phyloP scores from a whole-genome alignment of 1,284 basidiomycete species.

The Psilocybe mexicana region DNA sequence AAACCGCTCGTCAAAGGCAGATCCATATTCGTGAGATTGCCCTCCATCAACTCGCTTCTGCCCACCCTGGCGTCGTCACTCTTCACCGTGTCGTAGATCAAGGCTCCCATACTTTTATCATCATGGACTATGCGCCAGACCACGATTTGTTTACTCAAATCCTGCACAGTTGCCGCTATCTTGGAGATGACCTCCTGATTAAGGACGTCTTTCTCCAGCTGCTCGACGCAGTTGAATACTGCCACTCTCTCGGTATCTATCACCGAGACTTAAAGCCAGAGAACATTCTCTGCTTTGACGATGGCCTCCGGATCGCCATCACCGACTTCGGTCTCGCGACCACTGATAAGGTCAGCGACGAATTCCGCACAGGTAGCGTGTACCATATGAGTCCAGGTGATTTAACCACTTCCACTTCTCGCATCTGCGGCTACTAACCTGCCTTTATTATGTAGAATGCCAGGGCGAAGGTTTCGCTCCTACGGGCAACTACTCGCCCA shows the following conservation, averaged over 20 bases:
- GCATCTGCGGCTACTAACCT: not conserved
- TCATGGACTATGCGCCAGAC: slow-evolving; percentile 80
- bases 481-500: slow-evolving; percentile 78
- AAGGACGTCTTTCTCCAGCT: slow-evolving; percentile 90
- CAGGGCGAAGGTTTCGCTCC: slow-evolving; percentile 82
- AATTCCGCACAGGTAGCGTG: slow-evolving; percentile 94
- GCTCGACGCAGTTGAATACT: slow-evolving; percentile 91
- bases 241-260: slow-evolving; percentile 87
- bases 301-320: slow-evolving; percentile 81
- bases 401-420: slow-evolving; percentile 29
- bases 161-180: slow-evolving; percentile 68
- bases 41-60: slow-evolving; percentile 86
- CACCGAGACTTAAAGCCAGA: slow-evolving; percentile 98
- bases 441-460: slow-evolving; percentile 63
- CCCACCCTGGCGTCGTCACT: slow-evolving; percentile 86
- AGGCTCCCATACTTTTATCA: slow-evolving; percentile 64
- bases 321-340: slow-evolving; percentile 98
- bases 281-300: slow-evolving; percentile 89
- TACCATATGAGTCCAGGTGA: slow-evolving; percentile 95
- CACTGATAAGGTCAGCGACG: slow-evolving; percentile 81
- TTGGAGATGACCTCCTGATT: slow-evolving; percentile 81
- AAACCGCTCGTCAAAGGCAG: slow-evolving; percentile 66
- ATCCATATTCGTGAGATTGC: slow-evolving; percentile 80
- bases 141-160: slow-evolving; percentile 94
- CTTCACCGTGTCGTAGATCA: slow-evolving; percentile 88